Percentiles rank a stretch among this genome's conserved stretches.
phyloP scores from a whole-genome alignment of 129 eudicot genomes.

The Glebionis coronaria region DNA sequence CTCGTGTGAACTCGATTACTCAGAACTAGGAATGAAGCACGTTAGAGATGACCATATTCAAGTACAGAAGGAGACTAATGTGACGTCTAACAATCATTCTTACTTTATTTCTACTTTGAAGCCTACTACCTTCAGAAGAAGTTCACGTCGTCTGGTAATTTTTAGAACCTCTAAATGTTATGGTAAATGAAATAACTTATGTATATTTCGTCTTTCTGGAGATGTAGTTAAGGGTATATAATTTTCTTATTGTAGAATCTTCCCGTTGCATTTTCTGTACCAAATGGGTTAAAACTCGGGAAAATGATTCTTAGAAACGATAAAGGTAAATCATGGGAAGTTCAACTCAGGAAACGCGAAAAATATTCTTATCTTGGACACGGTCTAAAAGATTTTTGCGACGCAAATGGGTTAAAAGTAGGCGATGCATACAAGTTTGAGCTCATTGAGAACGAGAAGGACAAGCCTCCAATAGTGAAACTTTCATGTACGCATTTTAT shows the following conservation, averaged over 20 bases:
- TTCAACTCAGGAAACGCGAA: not conserved
- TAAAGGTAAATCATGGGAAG: constrained; percentile 19
- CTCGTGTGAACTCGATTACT: too few relatives aligned
- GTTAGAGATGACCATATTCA: not conserved
- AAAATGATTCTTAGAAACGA: constrained; percentile 24
- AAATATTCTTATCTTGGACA: not conserved
- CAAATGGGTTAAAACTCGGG: constrained; percentile 13
- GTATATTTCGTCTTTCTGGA: too few relatives aligned
- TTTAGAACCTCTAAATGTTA: not conserved
- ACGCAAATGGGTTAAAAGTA: too few relatives aligned
- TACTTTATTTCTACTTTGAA: constrained; percentile 21
- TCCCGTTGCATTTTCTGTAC: constrained; percentile 13
- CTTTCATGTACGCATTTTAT: constrained; percentile 14
- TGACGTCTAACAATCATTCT: not conserved
- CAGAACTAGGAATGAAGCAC: not conserved
- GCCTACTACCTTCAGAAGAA: constrained; percentile 4
- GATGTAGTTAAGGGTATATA: too few relatives aligned
- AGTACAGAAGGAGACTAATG: constrained; percentile 1
- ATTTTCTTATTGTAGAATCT: constrained; percentile 10
- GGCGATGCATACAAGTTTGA: too few relatives aligned
- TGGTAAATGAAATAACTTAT: not conserved
- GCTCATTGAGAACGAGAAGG: too few relatives aligned
- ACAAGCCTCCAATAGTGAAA: too few relatives aligned
- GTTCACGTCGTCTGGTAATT: constrained; percentile 12
- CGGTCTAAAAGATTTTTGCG: constrained; percentile 3